These are phyloP conservation scores for Pseudoperonospora humuli DNA, from an alignment of 352 stramenopile species.

Conservation along the genomic window DNA sequence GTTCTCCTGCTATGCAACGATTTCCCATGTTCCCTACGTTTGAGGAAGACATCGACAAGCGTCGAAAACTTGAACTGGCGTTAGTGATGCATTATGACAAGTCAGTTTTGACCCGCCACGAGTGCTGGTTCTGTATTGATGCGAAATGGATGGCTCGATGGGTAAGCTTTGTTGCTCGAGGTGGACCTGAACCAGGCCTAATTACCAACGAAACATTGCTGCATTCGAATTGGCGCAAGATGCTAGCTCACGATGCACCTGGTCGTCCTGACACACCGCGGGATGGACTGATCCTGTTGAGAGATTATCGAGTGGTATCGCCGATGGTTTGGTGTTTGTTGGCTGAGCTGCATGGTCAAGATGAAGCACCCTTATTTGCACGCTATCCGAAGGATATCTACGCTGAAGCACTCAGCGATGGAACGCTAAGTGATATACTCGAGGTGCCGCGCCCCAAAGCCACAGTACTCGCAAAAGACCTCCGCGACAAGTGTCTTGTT, in stretches of 20 bases:
- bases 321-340: constrained; percentile 75
- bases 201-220: constrained; percentile 66
- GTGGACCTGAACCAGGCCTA: constrained; percentile 40
- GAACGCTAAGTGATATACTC: constrained; percentile 28
- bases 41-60: constrained; percentile 43
- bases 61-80: constrained; percentile 53
- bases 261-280: constrained; percentile 40
- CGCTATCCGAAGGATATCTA: constrained; percentile 46
- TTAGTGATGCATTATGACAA: constrained; percentile 61
- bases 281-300: constrained; percentile 32
- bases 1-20: constrained; percentile 4
- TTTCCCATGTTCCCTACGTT: constrained; percentile 12
- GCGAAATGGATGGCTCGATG: constrained; percentile 56
- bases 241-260: constrained; percentile 20
- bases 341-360: constrained; percentile 46
- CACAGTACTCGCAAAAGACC: constrained; percentile 29
- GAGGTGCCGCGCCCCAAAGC: constrained; percentile 37
- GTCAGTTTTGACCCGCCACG: constrained; percentile 37
- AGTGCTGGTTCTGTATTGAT: constrained; percentile 75
- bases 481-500: constrained; percentile 38
- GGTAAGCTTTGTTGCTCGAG: constrained; percentile 45
- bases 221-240: constrained; percentile 19
- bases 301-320: constrained; percentile 61
- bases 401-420: constrained; percentile 30
- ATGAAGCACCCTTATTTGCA: constrained; percentile 37